phyloP scores from a whole-genome alignment of 2,329 filamentous ascomycete species.

The Aspergillus vadensis region DNA sequence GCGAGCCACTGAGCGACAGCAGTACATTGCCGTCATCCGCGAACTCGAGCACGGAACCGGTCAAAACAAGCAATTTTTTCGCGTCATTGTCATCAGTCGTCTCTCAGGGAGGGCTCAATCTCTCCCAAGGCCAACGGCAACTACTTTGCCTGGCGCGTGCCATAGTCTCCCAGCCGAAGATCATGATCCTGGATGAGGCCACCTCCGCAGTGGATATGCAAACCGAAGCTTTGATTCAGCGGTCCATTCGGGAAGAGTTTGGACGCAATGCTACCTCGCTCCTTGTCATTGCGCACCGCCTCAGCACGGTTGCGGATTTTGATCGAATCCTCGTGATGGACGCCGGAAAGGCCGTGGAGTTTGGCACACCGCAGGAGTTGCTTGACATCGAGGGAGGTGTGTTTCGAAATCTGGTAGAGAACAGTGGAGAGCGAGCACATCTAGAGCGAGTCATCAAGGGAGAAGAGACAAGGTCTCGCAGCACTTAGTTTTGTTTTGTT shows the following conservation, averaged over 20 bases:
- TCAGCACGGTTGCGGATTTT: slow-evolving; percentile 70
- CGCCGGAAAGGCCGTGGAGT: slow-evolving; percentile 68
- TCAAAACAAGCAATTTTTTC: slow-evolving; percentile 52
- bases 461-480: neutral
- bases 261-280: slow-evolving; percentile 60
- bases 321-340: slow-evolving; percentile 72
- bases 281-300: slow-evolving; percentile 59
- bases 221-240: slow-evolving; percentile 73
- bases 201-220: slow-evolving; percentile 77
- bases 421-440: slow-evolving; percentile 31
- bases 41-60: neutral
- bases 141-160: slow-evolving; percentile 32
- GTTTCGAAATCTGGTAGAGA: slow-evolving; percentile 60
- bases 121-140: slow-evolving; percentile 34
- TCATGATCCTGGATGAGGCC: slow-evolving; percentile 80
- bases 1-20: slow-evolving; percentile 14
- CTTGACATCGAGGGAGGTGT: slow-evolving; percentile 55
- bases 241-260: slow-evolving; percentile 71
- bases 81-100: slow-evolving; percentile 63
- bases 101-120: slow-evolving; percentile 70
- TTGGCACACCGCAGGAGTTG: slow-evolving; percentile 64
- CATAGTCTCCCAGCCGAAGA: slow-evolving; percentile 70
- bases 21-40: slow-evolving; percentile 11
- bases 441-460: slow-evolving; percentile 24
- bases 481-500: neutral